These are phyloP conservation scores for Rhodomyrtus tomentosa DNA, from an alignment of 345 rosid species.

Conservation along the genomic window DNA sequence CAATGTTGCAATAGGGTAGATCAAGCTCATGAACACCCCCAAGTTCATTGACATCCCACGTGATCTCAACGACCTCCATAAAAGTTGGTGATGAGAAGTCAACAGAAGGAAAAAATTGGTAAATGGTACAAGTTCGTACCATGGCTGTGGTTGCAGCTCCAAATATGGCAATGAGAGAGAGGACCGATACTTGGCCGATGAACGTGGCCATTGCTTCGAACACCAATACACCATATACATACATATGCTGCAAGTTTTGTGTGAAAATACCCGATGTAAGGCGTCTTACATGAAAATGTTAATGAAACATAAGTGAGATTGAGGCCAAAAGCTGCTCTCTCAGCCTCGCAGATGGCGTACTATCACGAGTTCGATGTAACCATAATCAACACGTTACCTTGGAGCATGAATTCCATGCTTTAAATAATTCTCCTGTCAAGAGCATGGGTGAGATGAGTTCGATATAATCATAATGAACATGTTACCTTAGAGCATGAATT, in stretches of 20 bases:
- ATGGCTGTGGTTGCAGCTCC: slow-evolving; percentile 99
- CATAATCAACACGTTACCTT: slow-evolving; percentile 32
- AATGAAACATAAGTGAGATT: background rate
- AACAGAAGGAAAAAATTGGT: background rate
- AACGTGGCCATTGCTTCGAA: slow-evolving; percentile 97
- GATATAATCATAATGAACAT: background rate
- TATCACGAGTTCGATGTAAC: background rate
- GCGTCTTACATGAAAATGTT: background rate
- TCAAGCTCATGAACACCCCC: background rate
- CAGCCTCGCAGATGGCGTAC: background rate
- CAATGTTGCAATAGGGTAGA: background rate
- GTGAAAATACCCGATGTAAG: background rate
- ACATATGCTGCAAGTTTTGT: slow-evolving; percentile 41
- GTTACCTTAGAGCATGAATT: slow-evolving; percentile 81
- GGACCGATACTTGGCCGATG: slow-evolving; percentile 86
- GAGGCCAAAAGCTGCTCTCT: background rate
- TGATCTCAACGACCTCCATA: background rate
- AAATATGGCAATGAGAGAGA: slow-evolving; percentile 84
- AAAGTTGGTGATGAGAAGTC: background rate
- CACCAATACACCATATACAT: slow-evolving; percentile 77
- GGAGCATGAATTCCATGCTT: slow-evolving; percentile 88
- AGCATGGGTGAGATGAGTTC: slow-evolving; percentile 66
- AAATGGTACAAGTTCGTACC: slow-evolving; percentile 23
- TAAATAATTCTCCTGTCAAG: slow-evolving; percentile 81
- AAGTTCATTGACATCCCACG: background rate